Evolutionary conservation across 306 rosid species (phyloP).

Genomic region (Gastrolobium villosum): DNA sequence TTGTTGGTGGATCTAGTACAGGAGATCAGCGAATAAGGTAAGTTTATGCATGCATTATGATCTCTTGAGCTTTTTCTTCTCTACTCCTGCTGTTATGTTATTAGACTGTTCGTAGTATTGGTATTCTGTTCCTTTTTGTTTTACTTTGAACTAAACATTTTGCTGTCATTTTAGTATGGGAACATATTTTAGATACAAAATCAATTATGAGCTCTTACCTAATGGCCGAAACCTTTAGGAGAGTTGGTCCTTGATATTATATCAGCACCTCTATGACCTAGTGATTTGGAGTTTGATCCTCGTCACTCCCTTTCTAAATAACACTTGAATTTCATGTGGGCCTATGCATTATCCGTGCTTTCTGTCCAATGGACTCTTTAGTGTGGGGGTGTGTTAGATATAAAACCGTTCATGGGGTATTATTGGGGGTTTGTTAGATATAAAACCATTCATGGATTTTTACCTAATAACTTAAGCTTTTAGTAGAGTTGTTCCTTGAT

Average conservation of each 20-base stretch:
- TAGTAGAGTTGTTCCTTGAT: conserved; percentile 21
- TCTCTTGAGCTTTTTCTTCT: conserved; percentile 23
- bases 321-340: conserved; percentile 11
- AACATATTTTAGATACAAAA: conserved; percentile 31
- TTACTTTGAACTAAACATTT: conserved; percentile 8
- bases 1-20: conserved; percentile 97
- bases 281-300: conserved; percentile 15
- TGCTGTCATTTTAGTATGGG: conserved; percentile 6
- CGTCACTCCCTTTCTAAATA: not conserved
- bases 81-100: conserved; percentile 9
- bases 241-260: conserved; percentile 19
- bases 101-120: conserved; percentile 16
- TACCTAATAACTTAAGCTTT: not conserved
- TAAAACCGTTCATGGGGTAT: not conserved
- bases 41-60: conserved; percentile 36
- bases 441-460: not conserved
- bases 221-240: conserved; percentile 14
- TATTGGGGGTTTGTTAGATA: not conserved
- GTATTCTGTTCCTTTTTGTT: conserved; percentile 20
- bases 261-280: conserved; percentile 17
- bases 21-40: conserved; percentile 92
- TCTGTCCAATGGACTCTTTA: not conserved
- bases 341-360: conserved; percentile 29
- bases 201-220: conserved; percentile 15
- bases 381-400: conserved; percentile 15